A percentile compares a stretch with the other conserved stretches of the same genome.
These are phyloP conservation scores for Pythium aristosporum DNA, from an alignment of 352 stramenopile genomes.

Conservation along the genomic window DNA sequence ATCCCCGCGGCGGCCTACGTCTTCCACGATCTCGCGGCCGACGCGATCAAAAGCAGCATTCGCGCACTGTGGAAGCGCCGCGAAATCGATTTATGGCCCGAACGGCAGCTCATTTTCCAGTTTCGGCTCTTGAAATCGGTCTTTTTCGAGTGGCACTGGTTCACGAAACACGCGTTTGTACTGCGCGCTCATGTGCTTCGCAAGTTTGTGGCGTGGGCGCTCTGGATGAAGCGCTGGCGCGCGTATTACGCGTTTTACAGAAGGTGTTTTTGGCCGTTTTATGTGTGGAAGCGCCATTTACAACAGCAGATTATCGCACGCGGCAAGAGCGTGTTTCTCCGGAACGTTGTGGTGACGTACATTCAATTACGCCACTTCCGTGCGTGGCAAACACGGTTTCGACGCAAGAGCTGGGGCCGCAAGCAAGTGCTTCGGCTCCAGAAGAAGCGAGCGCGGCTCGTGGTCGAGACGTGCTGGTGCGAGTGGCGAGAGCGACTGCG, in stretches of 20 bases:
- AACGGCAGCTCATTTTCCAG: slow-evolving; percentile 35
- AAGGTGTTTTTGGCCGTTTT: slow-evolving; percentile 54
- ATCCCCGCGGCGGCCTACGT: slow-evolving; percentile 31
- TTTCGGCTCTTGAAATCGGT: slow-evolving; percentile 34
- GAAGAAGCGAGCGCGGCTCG: slow-evolving; percentile 12
- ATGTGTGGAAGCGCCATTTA: slow-evolving; percentile 52
- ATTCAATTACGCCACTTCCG: slow-evolving; percentile 38
- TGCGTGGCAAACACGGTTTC: slow-evolving; percentile 29
- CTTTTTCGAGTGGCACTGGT: slow-evolving; percentile 30
- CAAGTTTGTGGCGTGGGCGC: slow-evolving; percentile 44
- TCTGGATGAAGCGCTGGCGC: slow-evolving; percentile 16
- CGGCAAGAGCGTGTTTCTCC: slow-evolving; percentile 39
- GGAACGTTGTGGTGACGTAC: slow-evolving; percentile 34
- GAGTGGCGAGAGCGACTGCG: slow-evolving; percentile 22
- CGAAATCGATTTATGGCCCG: slow-evolving; percentile 29
- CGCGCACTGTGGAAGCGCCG: slow-evolving; percentile 23
- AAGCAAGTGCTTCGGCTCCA: slow-evolving; percentile 15
- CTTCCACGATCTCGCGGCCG: slow-evolving; percentile 38
- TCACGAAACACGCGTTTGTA: slow-evolving; percentile 25
- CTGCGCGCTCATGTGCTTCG: slow-evolving; percentile 32
- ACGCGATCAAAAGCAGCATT: slow-evolving; percentile 32
- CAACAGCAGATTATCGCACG: slow-evolving; percentile 37
- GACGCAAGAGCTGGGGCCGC: slow-evolving; percentile 13
- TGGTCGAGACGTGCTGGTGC: slow-evolving; percentile 20
- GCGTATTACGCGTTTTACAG: slow-evolving; percentile 37